These are phyloP conservation scores for Myxozyma neotropica DNA, from an alignment of 805 yeast species.

Conservation along the genomic window DNA sequence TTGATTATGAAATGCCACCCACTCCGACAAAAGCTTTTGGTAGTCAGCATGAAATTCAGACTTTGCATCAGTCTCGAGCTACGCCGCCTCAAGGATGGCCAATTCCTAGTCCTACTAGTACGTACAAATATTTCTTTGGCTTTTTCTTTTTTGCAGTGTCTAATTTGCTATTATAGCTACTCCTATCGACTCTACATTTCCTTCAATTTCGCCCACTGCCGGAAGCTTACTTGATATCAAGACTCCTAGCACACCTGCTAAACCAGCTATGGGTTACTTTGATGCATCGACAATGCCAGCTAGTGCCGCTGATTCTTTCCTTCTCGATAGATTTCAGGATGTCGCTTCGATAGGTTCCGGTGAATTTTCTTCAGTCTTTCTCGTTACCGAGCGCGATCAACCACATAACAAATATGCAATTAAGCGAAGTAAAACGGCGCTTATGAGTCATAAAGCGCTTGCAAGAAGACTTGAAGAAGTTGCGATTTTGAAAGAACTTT, in stretches of 20 bases:
- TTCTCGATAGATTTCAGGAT: conserved; percentile 56
- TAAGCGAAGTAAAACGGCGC: conserved; percentile 74
- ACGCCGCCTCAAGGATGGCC: conserved; percentile 19
- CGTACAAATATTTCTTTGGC: neutral
- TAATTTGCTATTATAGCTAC: conserved; percentile 6
- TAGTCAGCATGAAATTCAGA: neutral
- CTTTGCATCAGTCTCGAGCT: neutral
- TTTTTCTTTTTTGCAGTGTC: neutral
- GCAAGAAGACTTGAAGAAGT: conserved; percentile 73
- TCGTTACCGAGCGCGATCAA: conserved; percentile 66
- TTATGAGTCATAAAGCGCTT: conserved; percentile 61
- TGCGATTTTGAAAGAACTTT: conserved; percentile 52
- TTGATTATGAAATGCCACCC: conserved; percentile 43
- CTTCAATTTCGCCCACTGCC: conserved; percentile 17
- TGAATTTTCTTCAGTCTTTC: conserved; percentile 86
- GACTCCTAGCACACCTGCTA: conserved; percentile 36
- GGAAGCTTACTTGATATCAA: conserved; percentile 19
- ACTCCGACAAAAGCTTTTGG: conserved; percentile 48
- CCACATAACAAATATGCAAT: conserved; percentile 65
- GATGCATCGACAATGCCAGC: conserved; percentile 25
- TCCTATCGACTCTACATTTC: conserved; percentile 4
- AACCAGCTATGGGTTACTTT: conserved; percentile 33
- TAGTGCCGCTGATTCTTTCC: conserved; percentile 46
- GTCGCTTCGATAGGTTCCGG: conserved; percentile 79
- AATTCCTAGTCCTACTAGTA: neutral